Evolutionary conservation across 352 stramenopile genomes (phyloP), one percentile per base, ranked within the genome.

Genomic region (Globisporangium sylvaticum): DNA sequence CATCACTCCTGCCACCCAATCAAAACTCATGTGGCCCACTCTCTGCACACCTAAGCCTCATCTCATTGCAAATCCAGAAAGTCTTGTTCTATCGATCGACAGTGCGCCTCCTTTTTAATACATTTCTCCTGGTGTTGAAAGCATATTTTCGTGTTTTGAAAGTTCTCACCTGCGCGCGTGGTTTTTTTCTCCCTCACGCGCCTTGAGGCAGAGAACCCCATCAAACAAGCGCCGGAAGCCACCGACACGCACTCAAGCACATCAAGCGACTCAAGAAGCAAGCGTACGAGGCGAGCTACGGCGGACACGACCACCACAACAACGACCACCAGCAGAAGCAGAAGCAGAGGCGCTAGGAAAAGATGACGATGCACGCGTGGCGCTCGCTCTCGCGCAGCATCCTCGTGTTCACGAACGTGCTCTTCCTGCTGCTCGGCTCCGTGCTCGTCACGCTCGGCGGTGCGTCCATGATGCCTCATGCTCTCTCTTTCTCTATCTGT

Each of bases 371-470:
- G 69, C 67, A 73, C 65, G 76, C 75, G 62, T 94, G 87, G 84
- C 83, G 87, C 39, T 89, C 80, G 52, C 73, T 94, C 34, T 89
- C 82, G 59, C 80, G 87, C 34, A 89, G 84, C 64, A 83, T 94
- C 58, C 75, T 94, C 58, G 86, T 94, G 64, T 94, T 94, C 72
- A 93, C 84, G n/a, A 94, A 94, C 73, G 84, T 94, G 75, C 80
- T 94, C 54, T 94, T 94, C 77, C 72, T 94, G 60, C 71, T 92
- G 39, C 73, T 94, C n/a, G 87, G 87, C 69, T 80, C 81, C 3
- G 84, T 94, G 44, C 84, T 94, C 55, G 80, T 94, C 54, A 87
- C 79, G 15, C 87, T 94, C 48, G 87, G 87, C 69, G 84, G 85
- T 94, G 58, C 25, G 80, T n/a, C n/a, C n/a, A n/a, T n/a, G n/a